phyloP scores from a whole-genome alignment of 768 basidiomycete genomes.

The Mycena haematopus region DNA sequence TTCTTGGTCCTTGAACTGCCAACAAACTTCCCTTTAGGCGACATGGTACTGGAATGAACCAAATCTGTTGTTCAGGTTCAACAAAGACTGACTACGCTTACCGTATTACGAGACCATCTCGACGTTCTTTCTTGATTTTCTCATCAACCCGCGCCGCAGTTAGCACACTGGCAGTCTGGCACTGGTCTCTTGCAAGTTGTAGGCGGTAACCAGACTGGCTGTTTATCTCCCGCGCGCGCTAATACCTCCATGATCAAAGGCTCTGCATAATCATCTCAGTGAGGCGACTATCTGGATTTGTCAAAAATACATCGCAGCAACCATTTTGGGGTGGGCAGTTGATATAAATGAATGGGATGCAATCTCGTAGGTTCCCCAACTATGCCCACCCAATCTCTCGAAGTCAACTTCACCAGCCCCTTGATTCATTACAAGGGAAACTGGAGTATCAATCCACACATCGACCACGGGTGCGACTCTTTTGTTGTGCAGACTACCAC shows the following conservation, averaged over 20 bases:
- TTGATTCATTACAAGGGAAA: not conserved
- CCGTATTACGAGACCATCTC: too few relatives aligned
- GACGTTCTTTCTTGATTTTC: too few relatives aligned
- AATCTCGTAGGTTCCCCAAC: not conserved
- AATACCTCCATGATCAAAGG: not conserved
- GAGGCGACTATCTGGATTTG: slow-evolving; percentile 7
- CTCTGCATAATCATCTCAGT: not conserved
- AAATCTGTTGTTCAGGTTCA: too few relatives aligned
- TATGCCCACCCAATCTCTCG: not conserved
- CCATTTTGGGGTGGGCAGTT: not conserved
- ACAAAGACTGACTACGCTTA: too few relatives aligned
- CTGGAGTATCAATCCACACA: not conserved
- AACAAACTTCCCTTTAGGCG: too few relatives aligned
- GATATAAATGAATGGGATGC: not conserved
- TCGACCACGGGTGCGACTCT: not conserved
- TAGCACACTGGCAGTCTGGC: too few relatives aligned
- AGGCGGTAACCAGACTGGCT: not conserved
- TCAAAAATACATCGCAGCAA: not conserved
- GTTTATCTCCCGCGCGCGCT: slow-evolving; percentile 5
- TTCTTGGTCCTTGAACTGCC: too few relatives aligned
- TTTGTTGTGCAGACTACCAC: not conserved
- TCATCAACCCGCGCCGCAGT: too few relatives aligned
- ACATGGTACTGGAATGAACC: too few relatives aligned
- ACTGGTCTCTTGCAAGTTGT: not conserved
- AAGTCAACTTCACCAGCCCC: not conserved